Evolutionary conservation across 331 rosid species (phyloP).

Genomic region (Malus hybrid): DNA sequence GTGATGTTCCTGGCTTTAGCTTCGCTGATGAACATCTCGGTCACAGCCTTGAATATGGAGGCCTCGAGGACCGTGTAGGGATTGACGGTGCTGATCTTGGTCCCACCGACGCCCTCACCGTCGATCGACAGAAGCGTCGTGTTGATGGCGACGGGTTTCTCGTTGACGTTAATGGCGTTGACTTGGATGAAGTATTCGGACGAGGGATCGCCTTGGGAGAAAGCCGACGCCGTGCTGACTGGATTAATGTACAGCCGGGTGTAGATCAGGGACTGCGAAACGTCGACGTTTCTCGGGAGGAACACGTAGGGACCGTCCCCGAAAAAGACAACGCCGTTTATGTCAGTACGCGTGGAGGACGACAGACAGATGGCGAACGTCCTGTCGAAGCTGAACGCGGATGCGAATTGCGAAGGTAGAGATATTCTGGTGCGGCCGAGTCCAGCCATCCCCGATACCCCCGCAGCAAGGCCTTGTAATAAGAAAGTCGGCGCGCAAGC

Average conservation of each 20-base stretch:
- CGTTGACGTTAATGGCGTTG: conserved; percentile 32
- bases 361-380: conserved; percentile 65
- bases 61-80: conserved; percentile 64
- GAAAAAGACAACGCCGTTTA: conserved; percentile 47
- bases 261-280: conserved; percentile 32
- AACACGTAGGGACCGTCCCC: conserved; percentile 66
- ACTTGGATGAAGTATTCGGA: conserved; percentile 77
- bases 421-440: conserved; percentile 55
- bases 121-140: conserved; percentile 39
- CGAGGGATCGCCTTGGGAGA: conserved; percentile 42
- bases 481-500: conserved; percentile 49
- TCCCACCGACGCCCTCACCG: conserved; percentile 46
- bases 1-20: conserved; percentile 23
- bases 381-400: conserved; percentile 58
- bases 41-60: conserved; percentile 46
- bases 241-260: conserved; percentile 61
- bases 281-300: conserved; percentile 28
- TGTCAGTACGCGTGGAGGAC: conserved; percentile 7
- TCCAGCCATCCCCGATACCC: conserved; percentile 71
- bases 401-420: conserved; percentile 56
- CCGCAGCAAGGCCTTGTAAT: conserved; percentile 48
- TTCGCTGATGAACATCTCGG: conserved; percentile 17
- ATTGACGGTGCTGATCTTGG: conserved; percentile 63
- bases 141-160: conserved; percentile 28
- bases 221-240: conserved; percentile 57